A percentile compares a stretch with the other conserved stretches of the same genome.
These are phyloP conservation scores for Salvia miltiorrhiza DNA, from an alignment of 257 asterid species.

Conservation along the genomic window DNA sequence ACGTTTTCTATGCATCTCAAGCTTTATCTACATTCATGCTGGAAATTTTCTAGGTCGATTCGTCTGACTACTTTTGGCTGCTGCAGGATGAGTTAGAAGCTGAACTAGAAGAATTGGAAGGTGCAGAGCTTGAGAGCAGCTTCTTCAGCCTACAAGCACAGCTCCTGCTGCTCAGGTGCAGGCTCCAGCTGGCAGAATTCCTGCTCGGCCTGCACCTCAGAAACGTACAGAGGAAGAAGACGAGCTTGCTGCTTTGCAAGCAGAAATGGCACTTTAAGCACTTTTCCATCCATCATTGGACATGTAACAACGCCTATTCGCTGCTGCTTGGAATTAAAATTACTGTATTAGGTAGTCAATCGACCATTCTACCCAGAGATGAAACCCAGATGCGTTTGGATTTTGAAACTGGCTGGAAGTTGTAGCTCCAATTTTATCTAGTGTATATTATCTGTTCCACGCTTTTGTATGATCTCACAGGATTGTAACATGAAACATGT, in stretches of 20 bases:
- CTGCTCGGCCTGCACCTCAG: conserved; percentile 52
- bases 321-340: too few relatives aligned
- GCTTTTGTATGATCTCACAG: too few relatives aligned
- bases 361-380: not conserved
- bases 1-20: not conserved
- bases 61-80: not conserved
- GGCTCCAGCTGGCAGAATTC: conserved; percentile 44
- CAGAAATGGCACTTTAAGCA: conserved; percentile 76
- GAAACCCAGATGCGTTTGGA: not conserved
- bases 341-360: not conserved
- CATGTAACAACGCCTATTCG: too few relatives aligned
- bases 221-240: conserved; percentile 62
- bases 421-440: too few relatives aligned
- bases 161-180: conserved; percentile 48
- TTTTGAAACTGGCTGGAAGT: not conserved
- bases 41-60: not conserved
- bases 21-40: not conserved
- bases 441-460: too few relatives aligned
- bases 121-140: conserved; percentile 73
- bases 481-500: conserved; percentile 8
- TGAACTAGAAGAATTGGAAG: conserved; percentile 81
- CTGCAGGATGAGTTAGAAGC: conserved; percentile 77
- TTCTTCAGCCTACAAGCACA: conserved; percentile 64
- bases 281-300: not conserved
- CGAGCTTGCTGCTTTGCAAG: conserved; percentile 85